Conservation (phyloP, 2,329 filamentous ascomycete genomes). For the Colletotrichum sp. region DNA sequence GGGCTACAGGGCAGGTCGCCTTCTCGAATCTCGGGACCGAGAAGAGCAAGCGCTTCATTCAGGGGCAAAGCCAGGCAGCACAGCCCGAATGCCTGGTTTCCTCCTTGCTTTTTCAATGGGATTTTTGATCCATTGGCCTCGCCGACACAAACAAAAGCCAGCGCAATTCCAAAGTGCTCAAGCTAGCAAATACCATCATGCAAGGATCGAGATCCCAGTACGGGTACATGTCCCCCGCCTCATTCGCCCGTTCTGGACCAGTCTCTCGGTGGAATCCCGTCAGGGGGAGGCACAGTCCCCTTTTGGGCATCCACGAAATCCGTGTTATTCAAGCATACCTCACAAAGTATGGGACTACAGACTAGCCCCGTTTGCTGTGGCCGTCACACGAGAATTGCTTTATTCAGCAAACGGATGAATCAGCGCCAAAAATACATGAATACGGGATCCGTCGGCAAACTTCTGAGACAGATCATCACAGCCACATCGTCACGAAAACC, state of each 20-base stretch:
- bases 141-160: background rate
- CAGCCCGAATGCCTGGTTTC: background rate
- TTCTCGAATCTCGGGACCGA: background rate
- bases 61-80: background rate
- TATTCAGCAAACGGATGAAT: background rate
- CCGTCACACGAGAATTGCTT: background rate
- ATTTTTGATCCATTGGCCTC: background rate
- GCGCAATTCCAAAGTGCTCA: background rate
- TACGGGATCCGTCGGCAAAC: background rate
- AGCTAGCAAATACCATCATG: background rate
- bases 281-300: background rate
- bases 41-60: background rate
- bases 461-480: constrained; percentile 3
- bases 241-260: constrained; percentile 6
- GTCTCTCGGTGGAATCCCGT: background rate
- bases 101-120: background rate
- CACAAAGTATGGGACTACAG: background rate
- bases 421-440: background rate
- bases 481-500: constrained; percentile 13
- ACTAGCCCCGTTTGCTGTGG: background rate
- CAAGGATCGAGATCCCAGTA: background rate
- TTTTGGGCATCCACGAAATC: background rate
- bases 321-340: background rate
- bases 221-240: background rate
- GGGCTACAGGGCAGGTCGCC: background rate